Base-by-base conservation (phyloP, 2,329 filamentous ascomycete genomes). In the Dactylellina parvicollis region DNA sequence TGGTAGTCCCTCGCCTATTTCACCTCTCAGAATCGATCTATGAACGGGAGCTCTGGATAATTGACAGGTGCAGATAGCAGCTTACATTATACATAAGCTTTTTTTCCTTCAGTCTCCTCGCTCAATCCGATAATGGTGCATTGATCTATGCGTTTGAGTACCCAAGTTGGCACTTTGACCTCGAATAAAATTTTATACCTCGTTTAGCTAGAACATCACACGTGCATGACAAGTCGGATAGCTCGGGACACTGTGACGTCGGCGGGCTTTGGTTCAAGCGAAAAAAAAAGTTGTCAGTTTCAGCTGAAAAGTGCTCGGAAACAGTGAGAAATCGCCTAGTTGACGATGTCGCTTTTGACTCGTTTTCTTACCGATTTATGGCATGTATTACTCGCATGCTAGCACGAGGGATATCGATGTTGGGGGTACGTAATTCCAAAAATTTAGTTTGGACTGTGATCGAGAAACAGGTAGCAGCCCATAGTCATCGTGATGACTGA, bases 1-100 rank as follows among this genome's bases (percentile, higher is more conserved):
- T 62, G 30, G 57, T 16, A 40, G 34, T 38, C 32, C 42, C 59
- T 64, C 59, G 59, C 59, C 59, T 54, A 64, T 64, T 64, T 32
- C 12, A 30, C 28, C 38, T 65, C 46, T 54, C 26, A 36, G 16
- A 65, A 56, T 40, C 30, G 26, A 56, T 49, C 40, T 22, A 24
- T 36, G n/a, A n/a, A 12, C 18, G 52, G 14, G 52, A 56, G 52
- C 34, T 56, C 34, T 38, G 50, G 32, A 18, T 42, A n/a, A 32
- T n/a, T 4, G 4, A 8, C 18, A 54, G 34, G 5, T 36, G 2
- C 26, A n/a, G n/a, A n/a, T n/a, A n/a, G 50, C 50, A 38, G 50
- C 50, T 55, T 55, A 55, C 32, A 40, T 20, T 22, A 24, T 26
- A 34, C 26, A 12, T 10, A 5, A n/a, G n/a, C n/a, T n/a, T n/a